phyloP scores from a whole-genome alignment of 495 filamentous ascomycete species.

The Aspergillus hancockii region DNA sequence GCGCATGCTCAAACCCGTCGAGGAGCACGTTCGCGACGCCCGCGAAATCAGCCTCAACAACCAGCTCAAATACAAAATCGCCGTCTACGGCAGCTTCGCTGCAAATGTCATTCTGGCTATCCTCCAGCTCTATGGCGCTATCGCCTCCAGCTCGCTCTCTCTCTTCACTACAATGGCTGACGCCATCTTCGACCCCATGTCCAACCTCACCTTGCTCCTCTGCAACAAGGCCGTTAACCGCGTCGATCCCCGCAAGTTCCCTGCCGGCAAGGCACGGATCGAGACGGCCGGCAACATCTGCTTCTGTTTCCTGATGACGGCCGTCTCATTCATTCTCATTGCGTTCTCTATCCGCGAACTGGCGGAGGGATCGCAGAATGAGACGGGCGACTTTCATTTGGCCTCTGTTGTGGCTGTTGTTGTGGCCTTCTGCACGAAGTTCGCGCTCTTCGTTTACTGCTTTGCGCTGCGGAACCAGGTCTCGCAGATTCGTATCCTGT shows the following conservation, averaged over 20 bases:
- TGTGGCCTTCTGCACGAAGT: constrained; percentile 81
- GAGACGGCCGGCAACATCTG: constrained; percentile 96
- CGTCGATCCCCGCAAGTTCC: constrained; percentile 88
- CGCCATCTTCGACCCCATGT: constrained; percentile 91
- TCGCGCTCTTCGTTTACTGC: constrained; percentile 86
- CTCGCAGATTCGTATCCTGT: constrained; percentile 87
- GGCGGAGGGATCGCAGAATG: constrained; percentile 37
- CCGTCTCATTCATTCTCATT: constrained; percentile 88
- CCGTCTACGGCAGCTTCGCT: constrained; percentile 83
- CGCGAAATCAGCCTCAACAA: constrained; percentile 78
- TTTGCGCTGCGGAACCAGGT: constrained; percentile 87
- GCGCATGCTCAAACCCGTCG: constrained; percentile 86
- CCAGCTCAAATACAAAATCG: constrained; percentile 82
- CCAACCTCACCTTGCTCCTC: constrained; percentile 85
- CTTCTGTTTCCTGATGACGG: constrained; percentile 95
- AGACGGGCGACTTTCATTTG: constrained; percentile 68
- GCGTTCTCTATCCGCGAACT: constrained; percentile 80
- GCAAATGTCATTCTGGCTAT: constrained; percentile 79
- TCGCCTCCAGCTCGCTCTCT: constrained; percentile 82
- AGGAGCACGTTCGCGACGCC: constrained; percentile 82
- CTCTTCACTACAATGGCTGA: constrained; percentile 99
- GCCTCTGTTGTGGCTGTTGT: constrained; percentile 87
- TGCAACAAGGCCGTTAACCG: constrained; percentile 84
- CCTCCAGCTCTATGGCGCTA: constrained; percentile 87
- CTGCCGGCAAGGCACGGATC: constrained; percentile 89